Evolutionary conservation across 371 early-diverging fungal species (phyloP).

Genomic region (Gilbertella persicaria): DNA sequence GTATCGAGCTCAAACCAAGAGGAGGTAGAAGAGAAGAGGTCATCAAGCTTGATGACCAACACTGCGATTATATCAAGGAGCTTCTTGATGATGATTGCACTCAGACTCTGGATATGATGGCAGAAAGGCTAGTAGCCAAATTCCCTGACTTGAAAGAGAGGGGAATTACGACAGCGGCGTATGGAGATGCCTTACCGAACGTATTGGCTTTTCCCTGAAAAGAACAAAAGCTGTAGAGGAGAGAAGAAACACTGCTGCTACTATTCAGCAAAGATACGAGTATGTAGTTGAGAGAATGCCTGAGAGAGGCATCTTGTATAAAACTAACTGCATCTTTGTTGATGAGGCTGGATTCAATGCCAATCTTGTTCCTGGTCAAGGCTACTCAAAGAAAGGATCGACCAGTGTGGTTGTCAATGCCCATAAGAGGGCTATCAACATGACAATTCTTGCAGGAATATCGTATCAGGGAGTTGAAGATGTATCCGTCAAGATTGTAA

Average conservation of each 20-base stretch:
- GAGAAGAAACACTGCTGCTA: not conserved
- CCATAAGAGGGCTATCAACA: not conserved
- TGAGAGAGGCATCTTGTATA: not conserved
- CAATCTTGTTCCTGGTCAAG: not conserved
- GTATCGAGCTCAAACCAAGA: too few relatives aligned
- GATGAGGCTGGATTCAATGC: conserved; percentile 1
- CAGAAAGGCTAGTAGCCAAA: too few relatives aligned
- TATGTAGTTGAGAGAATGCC: not conserved
- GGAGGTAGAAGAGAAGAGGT: too few relatives aligned
- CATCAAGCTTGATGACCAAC: too few relatives aligned
- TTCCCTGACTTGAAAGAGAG: too few relatives aligned
- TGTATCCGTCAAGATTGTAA: not conserved
- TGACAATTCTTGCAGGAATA: not conserved
- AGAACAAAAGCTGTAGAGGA: not conserved
- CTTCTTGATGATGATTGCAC: too few relatives aligned
- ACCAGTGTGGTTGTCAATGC: not conserved
- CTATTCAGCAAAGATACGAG: not conserved
- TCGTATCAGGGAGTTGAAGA: conserved; percentile 4
- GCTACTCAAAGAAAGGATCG: not conserved
- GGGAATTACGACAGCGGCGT: too few relatives aligned
- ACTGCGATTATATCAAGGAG: too few relatives aligned
- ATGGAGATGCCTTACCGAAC: too few relatives aligned
- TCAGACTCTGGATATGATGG: too few relatives aligned
- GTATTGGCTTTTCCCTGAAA: not conserved
- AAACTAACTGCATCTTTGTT: not conserved